Evolutionary conservation across 768 basidiomycete species (phyloP), one percentile per base, ranked within the genome.

Genomic region (Termitomyces sp.): DNA sequence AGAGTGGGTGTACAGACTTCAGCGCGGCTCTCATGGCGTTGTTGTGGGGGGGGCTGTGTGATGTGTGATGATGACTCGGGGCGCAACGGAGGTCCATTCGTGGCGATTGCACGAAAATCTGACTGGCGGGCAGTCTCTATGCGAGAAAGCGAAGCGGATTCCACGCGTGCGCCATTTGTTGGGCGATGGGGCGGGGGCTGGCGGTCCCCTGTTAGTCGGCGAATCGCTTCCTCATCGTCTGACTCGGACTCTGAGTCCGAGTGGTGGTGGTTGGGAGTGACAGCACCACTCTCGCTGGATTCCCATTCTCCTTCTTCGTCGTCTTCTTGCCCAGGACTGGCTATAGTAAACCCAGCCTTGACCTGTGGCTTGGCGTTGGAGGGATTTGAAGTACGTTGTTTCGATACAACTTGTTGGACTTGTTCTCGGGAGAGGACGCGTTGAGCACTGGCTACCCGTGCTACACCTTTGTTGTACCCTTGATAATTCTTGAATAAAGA

Each of bases 251-350:
- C 75, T 20, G 78, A 78, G 54, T 81, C 80, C 0, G 84, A 82
- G 42, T 78, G 78, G 54, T 75, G 61, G 52, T 78, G 74, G 65
- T 80, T 81, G 4, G 90, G 90, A 1, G 90, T 91, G 0, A 76
- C 88, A 0, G 84, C 87, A 7, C 88, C 90, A 67, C 89, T 91
- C 72, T 89, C 89, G 69, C 86, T 90, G 32, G 90, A 91, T 1
- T 89, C 80, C 89, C 89, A 91, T 59, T 85, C 90, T 58, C 60
- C 60, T 28, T 90, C 88, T 12, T 89, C 88, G 60, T 85, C 85
- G 13, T 78, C 76, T 7, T 76, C 77, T 24, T 76, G 73, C 33
- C 64, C 78, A 35, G 81, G 75, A 55, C 78, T 81, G 9, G 86
- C 78, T 59, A 89, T 78, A 13, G 83, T 82, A 68, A 91, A 90